Percentiles rank a stretch among this genome's conserved stretches.
Evolutionary conservation across 768 basidiomycete genomes (phyloP).

Genomic region (Lentinula boryana): DNA sequence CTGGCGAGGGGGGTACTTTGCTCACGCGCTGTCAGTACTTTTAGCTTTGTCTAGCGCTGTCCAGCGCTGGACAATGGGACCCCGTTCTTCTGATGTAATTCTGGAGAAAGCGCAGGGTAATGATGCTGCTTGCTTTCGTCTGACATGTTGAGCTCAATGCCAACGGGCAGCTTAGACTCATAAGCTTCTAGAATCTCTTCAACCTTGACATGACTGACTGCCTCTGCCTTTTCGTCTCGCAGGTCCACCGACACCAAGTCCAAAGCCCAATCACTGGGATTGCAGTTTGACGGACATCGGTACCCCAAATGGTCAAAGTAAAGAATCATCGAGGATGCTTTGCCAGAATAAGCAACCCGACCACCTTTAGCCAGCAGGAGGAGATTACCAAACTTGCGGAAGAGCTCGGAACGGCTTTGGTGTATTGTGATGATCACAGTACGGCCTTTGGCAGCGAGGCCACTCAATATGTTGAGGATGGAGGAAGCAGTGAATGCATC

Average conservation of each 20-base stretch:
- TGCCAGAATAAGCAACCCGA: slow-evolving; percentile 60
- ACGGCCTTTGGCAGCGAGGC: slow-evolving; percentile 30
- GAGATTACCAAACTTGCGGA: slow-evolving; percentile 52
- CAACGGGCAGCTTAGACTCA: not conserved
- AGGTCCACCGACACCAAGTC: slow-evolving; percentile 10
- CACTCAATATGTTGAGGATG: slow-evolving; percentile 32
- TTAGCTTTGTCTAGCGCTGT: too few relatives aligned
- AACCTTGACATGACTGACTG: slow-evolving; percentile 3
- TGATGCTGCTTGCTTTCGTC: not conserved
- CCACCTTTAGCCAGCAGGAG: slow-evolving; percentile 63
- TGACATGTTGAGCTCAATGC: not conserved
- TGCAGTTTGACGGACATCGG: slow-evolving; percentile 66
- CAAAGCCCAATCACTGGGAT: slow-evolving; percentile 57
- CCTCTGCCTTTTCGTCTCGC: slow-evolving; percentile 4
- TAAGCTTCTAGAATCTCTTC: slow-evolving; percentile 3
- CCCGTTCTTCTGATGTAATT: too few relatives aligned
- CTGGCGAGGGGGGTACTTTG: too few relatives aligned
- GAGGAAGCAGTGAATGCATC: slow-evolving; percentile 36
- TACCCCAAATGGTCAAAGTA: slow-evolving; percentile 59
- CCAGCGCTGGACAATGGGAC: too few relatives aligned
- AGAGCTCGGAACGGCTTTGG: slow-evolving; percentile 27
- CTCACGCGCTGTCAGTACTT: too few relatives aligned
- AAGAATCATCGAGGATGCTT: slow-evolving; percentile 42
- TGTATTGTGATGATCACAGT: slow-evolving; percentile 28
- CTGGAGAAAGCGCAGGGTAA: not conserved